A percentile compares a stretch with the other conserved stretches of the same genome.
Evolutionary conservation across 768 basidiomycete genomes (phyloP).

Genomic region (Hebeloma cylindrosporum): DNA sequence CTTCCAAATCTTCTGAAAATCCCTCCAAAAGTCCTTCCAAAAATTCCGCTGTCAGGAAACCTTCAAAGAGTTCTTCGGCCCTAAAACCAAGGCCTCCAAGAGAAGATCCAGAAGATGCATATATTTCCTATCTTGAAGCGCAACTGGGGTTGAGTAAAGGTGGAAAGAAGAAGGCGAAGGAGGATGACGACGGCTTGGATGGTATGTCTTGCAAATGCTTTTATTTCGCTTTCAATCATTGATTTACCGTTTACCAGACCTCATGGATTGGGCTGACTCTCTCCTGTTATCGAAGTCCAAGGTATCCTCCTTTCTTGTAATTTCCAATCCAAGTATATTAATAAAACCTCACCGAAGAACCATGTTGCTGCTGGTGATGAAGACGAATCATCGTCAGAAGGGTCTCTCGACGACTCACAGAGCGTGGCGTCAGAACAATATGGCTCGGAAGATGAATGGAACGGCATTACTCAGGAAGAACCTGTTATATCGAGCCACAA

Average conservation of each 20-base stretch:
- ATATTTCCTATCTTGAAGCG: slow-evolving; percentile 81
- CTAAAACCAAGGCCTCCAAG: slow-evolving; percentile 1
- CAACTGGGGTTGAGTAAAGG: slow-evolving; percentile 61
- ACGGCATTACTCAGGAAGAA: slow-evolving; percentile 26
- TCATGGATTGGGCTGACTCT: slow-evolving; percentile 52
- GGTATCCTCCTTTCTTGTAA: slow-evolving; percentile 4
- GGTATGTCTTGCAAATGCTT: slow-evolving; percentile 46
- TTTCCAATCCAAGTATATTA: not conserved
- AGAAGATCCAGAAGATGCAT: slow-evolving; percentile 74
- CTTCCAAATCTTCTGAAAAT: not conserved
- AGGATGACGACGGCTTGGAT: slow-evolving; percentile 79
- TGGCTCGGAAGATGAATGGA: slow-evolving; percentile 36
- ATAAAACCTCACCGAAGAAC: not conserved
- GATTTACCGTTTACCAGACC: slow-evolving; percentile 36
- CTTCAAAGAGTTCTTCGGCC: not conserved
- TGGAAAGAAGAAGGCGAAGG: slow-evolving; percentile 41
- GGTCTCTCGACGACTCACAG: slow-evolving; percentile 16
- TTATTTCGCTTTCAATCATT: not conserved
- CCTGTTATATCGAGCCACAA: slow-evolving; percentile 18
- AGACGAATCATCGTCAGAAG: slow-evolving; percentile 9
- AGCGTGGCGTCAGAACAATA: slow-evolving; percentile 14
- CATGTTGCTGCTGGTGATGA: slow-evolving; percentile 20
- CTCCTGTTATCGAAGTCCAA: slow-evolving; percentile 22
- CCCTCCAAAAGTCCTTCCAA: not conserved
- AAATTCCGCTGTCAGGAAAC: slow-evolving; percentile 1